A percentile compares a stretch with the other conserved stretches of the same genome.
Conservation (phyloP, 1,139 yeast genomes). For the Trichomonascaceae sp. region DNA sequence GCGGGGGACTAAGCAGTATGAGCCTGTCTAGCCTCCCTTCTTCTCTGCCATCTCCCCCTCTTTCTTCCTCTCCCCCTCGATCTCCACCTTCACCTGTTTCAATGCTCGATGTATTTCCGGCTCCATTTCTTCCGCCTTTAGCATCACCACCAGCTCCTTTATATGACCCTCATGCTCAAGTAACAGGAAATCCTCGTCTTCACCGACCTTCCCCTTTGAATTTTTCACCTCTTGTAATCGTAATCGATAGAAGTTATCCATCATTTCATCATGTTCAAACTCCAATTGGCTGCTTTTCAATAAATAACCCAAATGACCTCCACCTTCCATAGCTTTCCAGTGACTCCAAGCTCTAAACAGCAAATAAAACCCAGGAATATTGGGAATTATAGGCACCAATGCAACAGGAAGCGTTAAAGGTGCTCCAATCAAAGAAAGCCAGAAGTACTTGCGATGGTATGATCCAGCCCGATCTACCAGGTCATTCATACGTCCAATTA, state of each 20-base stretch:
- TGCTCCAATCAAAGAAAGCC: constrained; percentile 52
- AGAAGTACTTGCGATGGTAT: constrained; percentile 41
- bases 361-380: constrained; percentile 89
- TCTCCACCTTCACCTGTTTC: constrained; percentile 11
- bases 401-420: constrained; percentile 82
- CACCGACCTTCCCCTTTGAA: neutral
- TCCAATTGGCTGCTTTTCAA: constrained; percentile 31
- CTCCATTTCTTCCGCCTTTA: constrained; percentile 25
- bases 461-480: constrained; percentile 35
- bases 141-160: constrained; percentile 19
- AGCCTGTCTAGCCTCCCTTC: no score
- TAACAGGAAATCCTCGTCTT: constrained; percentile 14
- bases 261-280: constrained; percentile 15
- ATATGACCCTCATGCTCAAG: constrained; percentile 20
- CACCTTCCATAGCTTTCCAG: constrained; percentile 71
- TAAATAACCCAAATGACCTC: constrained; percentile 56
- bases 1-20: no score
- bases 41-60: neutral
- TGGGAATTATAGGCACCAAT: constrained; percentile 80
- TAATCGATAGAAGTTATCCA: constrained; percentile 18
- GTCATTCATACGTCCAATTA: constrained; percentile 20
- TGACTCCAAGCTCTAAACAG: constrained; percentile 81
- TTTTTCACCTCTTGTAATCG: constrained; percentile 5
- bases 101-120: constrained; percentile 26
- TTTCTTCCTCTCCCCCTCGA: neutral